A percentile compares a stretch with the other conserved stretches of the same genome.
These are phyloP conservation scores for Sporisorium sorghi DNA, from an alignment of 1,284 basidiomycete genomes.

Conservation along the genomic window DNA sequence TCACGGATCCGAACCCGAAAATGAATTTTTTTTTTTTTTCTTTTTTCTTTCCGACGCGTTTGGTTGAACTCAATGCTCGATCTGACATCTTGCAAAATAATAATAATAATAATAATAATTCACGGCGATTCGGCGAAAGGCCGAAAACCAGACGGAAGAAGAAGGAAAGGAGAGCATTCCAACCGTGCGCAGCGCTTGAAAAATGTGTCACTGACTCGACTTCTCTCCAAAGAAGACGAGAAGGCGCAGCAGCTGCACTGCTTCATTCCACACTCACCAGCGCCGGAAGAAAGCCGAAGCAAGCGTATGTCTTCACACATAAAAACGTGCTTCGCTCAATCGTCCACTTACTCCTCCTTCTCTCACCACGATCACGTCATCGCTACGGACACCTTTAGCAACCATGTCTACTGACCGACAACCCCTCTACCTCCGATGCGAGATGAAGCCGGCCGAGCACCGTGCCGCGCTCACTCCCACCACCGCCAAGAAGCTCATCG, in stretches of 20 bases:
- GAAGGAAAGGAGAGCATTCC: neutral
- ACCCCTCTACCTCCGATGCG: slow-evolving; percentile 66
- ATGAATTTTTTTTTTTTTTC: neutral
- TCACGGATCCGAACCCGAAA: slow-evolving; percentile 25
- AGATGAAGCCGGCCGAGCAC: slow-evolving; percentile 75
- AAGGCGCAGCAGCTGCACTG: neutral
- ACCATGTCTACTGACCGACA: slow-evolving; percentile 41
- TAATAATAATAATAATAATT: no score
- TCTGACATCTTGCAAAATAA: slow-evolving; percentile 18
- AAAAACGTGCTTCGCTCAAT: neutral
- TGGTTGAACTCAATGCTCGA: neutral
- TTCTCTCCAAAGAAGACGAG: no score
- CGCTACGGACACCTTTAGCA: neutral
- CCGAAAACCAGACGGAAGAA: slow-evolving; percentile 6
- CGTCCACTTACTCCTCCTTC: neutral
- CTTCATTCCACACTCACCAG: no score
- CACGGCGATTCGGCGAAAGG: slow-evolving; percentile 41
- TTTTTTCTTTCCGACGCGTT: slow-evolving; percentile 3
- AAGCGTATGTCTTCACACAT: neutral
- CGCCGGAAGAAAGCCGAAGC: slow-evolving; percentile 21
- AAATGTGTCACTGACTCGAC: slow-evolving; percentile 27
- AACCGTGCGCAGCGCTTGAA: slow-evolving; percentile 11
- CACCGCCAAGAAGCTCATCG: slow-evolving; percentile 88
- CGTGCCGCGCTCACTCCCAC: slow-evolving; percentile 93
- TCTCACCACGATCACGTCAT: slow-evolving; percentile 3